A percentile compares a stretch with the other conserved stretches of the same genome.
These are phyloP conservation scores for Fusarium xyrophilum DNA, from an alignment of 2,329 filamentous ascomycete genomes.

Conservation along the genomic window DNA sequence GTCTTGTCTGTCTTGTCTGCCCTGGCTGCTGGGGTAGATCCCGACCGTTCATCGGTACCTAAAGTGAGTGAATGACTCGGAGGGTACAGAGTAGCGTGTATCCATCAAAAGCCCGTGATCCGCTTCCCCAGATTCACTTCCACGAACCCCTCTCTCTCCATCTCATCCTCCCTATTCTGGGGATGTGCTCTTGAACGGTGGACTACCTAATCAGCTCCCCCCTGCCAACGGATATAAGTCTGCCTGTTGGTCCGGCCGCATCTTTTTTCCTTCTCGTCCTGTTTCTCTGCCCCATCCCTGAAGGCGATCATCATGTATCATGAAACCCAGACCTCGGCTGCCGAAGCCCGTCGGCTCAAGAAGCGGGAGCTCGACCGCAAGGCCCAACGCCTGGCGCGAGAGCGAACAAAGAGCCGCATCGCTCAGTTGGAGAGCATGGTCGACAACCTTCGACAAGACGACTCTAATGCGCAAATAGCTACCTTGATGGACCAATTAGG, in stretches of 20 bases:
- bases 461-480: conserved; percentile 37
- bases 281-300: conserved; percentile 4
- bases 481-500: conserved; percentile 40
- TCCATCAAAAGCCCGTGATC: conserved; percentile 5
- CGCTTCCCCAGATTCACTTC: conserved; percentile 16
- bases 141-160: background rate
- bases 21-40: background rate
- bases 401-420: conserved; percentile 44
- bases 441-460: conserved; percentile 35
- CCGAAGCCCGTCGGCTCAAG: conserved; percentile 38
- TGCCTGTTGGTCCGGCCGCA: background rate
- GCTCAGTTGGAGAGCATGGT: conserved; percentile 43
- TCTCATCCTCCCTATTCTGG: background rate
- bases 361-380: conserved; percentile 46
- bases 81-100: background rate
- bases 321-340: conserved; percentile 1
- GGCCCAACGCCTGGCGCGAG: conserved; percentile 43
- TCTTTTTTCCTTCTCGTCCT: background rate
- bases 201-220: background rate
- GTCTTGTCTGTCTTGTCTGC: background rate
- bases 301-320: conserved; percentile 20
- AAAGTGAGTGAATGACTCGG: background rate
- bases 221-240: background rate
- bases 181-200: background rate
- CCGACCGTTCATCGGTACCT: background rate